Percentiles rank a stretch among this genome's conserved stretches.
phyloP scores from a whole-genome alignment of 768 basidiomycete species.

The Suillus ampliporus region DNA sequence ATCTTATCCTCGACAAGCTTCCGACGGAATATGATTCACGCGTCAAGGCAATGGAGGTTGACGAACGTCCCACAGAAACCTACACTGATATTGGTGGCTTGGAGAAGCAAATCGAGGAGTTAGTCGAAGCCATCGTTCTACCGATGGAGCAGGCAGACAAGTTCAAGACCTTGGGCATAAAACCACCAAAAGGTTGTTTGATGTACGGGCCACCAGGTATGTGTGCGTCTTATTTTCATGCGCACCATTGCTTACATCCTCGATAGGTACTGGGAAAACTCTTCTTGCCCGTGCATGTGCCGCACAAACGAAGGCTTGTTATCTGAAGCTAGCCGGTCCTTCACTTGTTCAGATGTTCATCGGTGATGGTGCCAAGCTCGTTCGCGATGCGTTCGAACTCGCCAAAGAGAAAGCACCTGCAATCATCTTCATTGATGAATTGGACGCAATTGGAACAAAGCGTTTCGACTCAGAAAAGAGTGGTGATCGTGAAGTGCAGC shows the following conservation, averaged over 20 bases:
- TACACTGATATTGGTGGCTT: constrained; percentile 98
- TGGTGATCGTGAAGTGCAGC: constrained; percentile 98
- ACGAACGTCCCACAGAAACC: constrained; percentile 95
- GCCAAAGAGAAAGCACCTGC: constrained; percentile 98
- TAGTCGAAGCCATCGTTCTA: constrained; percentile 96
- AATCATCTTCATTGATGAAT: constrained; percentile 99
- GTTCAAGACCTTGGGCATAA: constrained; percentile 98
- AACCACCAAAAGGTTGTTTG: constrained; percentile 94
- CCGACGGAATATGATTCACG: constrained; percentile 98
- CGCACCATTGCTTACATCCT: background rate
- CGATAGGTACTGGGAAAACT: constrained; percentile 93
- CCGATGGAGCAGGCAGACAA: constrained; percentile 99
- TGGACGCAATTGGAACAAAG: constrained; percentile 99
- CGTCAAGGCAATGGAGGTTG: constrained; percentile 99
- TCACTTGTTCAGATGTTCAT: constrained; percentile 99
- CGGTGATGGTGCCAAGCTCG: constrained; percentile 98
- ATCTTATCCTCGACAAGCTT: constrained; percentile 92
- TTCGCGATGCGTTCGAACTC: constrained; percentile 96
- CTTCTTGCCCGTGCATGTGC: constrained; percentile 97
- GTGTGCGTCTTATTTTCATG: constrained; percentile 7
- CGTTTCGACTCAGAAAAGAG: constrained; percentile 99
- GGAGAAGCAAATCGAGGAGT: constrained; percentile 99
- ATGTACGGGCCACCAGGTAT: constrained; percentile 99
- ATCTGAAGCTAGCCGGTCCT: constrained; percentile 96
- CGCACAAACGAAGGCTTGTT: constrained; percentile 97